A percentile compares a stretch with the other conserved stretches of the same genome.
Conservation (phyloP, 176 grass and related monocot genomes). For the Neostapfia colusana region DNA sequence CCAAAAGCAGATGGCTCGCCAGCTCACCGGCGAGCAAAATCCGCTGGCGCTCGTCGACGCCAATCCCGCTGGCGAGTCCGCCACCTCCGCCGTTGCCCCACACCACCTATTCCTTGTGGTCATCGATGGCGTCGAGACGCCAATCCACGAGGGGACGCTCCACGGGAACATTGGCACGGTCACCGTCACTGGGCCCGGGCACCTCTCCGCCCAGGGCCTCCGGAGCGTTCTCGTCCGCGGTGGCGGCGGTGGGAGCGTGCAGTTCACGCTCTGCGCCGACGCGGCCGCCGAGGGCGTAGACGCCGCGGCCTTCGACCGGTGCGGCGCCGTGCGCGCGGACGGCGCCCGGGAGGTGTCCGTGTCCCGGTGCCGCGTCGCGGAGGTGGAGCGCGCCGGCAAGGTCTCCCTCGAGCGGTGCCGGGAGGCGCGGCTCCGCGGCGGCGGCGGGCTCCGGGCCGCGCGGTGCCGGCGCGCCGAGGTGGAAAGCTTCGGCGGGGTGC, state of each 20-base stretch:
- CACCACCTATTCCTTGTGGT: conserved; percentile 47
- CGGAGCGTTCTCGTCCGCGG: conserved; percentile 48
- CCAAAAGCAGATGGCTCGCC: conserved; percentile 13
- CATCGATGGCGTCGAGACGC: conserved; percentile 46
- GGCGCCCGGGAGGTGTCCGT: conserved; percentile 45
- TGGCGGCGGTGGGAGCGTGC: conserved; percentile 28
- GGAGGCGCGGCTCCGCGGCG: conserved; percentile 33
- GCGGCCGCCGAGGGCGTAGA: conserved; percentile 42
- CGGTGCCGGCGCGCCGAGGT: conserved; percentile 53
- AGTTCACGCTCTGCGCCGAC: conserved; percentile 43
- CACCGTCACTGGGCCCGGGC: conserved; percentile 46
- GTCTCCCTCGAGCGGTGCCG: conserved; percentile 52
- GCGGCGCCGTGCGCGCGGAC: conserved; percentile 45
- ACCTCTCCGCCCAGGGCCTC: conserved; percentile 44
- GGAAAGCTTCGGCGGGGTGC: conserved; percentile 61
- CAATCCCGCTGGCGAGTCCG: conserved; percentile 2
- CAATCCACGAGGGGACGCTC: conserved; percentile 58
- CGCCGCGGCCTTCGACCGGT: conserved; percentile 41
- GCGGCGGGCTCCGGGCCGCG: conserved; percentile 26
- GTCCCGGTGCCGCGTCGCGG: conserved; percentile 41
- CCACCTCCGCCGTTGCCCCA: conserved; percentile 11
- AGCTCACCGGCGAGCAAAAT: conserved; percentile 15
- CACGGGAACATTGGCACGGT: conserved; percentile 38
- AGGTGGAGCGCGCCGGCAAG: conserved; percentile 50
- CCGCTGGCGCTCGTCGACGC: conserved; percentile 37